Percentiles rank a stretch among this genome's conserved stretches.
These are phyloP conservation scores for Cyberlindnera mississippiensis DNA, from an alignment of 805 yeast species.

Conservation along the genomic window DNA sequence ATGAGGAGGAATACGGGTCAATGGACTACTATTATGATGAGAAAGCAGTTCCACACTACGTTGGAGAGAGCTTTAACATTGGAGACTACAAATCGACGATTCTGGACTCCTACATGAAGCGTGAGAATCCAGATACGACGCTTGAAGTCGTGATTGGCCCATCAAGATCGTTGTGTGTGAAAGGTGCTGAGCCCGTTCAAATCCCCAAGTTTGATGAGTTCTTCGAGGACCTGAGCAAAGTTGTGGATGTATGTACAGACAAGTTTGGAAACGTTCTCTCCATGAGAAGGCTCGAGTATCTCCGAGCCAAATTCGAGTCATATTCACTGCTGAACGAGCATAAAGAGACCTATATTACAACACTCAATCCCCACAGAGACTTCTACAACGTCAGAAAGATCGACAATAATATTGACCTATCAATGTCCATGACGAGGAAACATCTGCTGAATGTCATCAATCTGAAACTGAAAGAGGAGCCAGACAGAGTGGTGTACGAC, in stretches of 20 bases:
- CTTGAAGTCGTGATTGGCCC: background rate
- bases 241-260: slow-evolving; percentile 20
- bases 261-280: slow-evolving; percentile 17
- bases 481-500: slow-evolving; percentile 32
- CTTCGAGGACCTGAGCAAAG: slow-evolving; percentile 28
- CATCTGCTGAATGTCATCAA: slow-evolving; percentile 49
- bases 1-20: slow-evolving; percentile 28
- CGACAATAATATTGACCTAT: slow-evolving; percentile 89
- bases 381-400: slow-evolving; percentile 42
- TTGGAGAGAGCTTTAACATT: slow-evolving; percentile 35
- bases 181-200: slow-evolving; percentile 14
- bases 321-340: slow-evolving; percentile 33
- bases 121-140: background rate
- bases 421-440: slow-evolving; percentile 97
- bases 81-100: slow-evolving; percentile 25
- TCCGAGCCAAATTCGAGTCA: slow-evolving; percentile 33
- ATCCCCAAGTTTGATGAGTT: slow-evolving; percentile 31
- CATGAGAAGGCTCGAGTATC: slow-evolving; percentile 29
- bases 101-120: slow-evolving; percentile 6
- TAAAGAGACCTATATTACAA: slow-evolving; percentile 33
- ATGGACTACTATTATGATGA: slow-evolving; percentile 26
- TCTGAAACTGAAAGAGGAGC: slow-evolving; percentile 33
- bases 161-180: slow-evolving; percentile 1
- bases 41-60: slow-evolving; percentile 27
- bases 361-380: slow-evolving; percentile 38